phyloP scores from a whole-genome alignment of 768 basidiomycete genomes.

The Strobilomyces echinocephalus region DNA sequence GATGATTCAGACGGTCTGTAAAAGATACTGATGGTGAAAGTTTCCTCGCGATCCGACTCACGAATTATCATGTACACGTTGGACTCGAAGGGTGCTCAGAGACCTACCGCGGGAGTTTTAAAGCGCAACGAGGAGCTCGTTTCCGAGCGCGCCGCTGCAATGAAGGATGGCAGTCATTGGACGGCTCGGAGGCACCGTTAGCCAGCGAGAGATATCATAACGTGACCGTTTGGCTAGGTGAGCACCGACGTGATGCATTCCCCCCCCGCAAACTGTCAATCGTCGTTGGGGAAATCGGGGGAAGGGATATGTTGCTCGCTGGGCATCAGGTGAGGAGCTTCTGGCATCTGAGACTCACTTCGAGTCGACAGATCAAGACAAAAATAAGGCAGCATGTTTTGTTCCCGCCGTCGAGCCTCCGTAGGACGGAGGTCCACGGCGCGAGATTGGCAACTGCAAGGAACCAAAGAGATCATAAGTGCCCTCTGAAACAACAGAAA shows the following conservation, averaged over 20 bases:
- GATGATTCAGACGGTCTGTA: too few relatives aligned
- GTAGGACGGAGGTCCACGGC: slow-evolving; percentile 1
- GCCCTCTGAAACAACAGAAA: too few relatives aligned
- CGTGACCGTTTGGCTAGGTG: slow-evolving; percentile 15
- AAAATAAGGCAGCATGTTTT: slow-evolving; percentile 2
- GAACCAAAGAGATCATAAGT: background rate
- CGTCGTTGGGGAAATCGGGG: background rate
- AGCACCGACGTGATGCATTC: slow-evolving; percentile 31
- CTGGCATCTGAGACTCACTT: too few relatives aligned
- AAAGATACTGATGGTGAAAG: too few relatives aligned
- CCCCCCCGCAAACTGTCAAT: slow-evolving; percentile 3
- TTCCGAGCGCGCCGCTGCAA: too few relatives aligned
- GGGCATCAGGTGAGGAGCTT: too few relatives aligned
- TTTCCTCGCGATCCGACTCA: slow-evolving; percentile 16
- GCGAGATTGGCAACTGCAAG: background rate
- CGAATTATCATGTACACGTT: slow-evolving; percentile 34
- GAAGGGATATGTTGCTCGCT: background rate
- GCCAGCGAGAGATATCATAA: slow-evolving; percentile 31
- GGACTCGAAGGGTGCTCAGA: slow-evolving; percentile 35
- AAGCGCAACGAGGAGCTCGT: slow-evolving; percentile 30
- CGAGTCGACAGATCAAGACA: too few relatives aligned
- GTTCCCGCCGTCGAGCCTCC: background rate
- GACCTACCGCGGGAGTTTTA: slow-evolving; percentile 41
- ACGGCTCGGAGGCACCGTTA: slow-evolving; percentile 37
- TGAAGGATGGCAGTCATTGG: too few relatives aligned